phyloP scores from a whole-genome alignment of 345 rosid genomes.

The Camelina neglecta region DNA sequence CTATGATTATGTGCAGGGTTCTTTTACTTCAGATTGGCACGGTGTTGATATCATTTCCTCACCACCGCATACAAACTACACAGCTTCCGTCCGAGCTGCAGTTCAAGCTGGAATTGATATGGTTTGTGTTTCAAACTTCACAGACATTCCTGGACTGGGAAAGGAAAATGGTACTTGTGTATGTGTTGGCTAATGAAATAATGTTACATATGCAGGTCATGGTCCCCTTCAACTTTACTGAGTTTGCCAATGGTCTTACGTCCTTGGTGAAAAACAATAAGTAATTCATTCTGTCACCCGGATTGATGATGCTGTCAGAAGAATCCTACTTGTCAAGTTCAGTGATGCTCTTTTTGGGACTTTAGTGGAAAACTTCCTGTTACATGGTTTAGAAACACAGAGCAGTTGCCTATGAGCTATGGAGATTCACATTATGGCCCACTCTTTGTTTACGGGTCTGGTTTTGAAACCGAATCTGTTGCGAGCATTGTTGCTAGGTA shows the following conservation, averaged over 20 bases:
- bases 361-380: slow-evolving; percentile 84
- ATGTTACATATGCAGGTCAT: slow-evolving; percentile 60
- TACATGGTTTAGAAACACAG: slow-evolving; percentile 86
- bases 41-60: no score
- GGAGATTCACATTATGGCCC: slow-evolving; percentile 84
- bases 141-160: slow-evolving; percentile 10
- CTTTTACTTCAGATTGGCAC: no score
- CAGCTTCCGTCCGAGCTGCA: slow-evolving; percentile 77
- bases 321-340: slow-evolving; percentile 85
- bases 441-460: slow-evolving; percentile 76
- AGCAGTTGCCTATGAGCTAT: slow-evolving; percentile 90
- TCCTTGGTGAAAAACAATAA: slow-evolving; percentile 60
- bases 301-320: slow-evolving; percentile 85
- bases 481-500: slow-evolving; percentile 66
- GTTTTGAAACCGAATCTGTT: slow-evolving; percentile 74
- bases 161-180: not conserved
- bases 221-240: slow-evolving; percentile 79
- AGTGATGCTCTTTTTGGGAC: slow-evolving; percentile 90
- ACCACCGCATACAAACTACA: slow-evolving; percentile 37
- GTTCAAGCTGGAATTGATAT: slow-evolving; percentile 93
- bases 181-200: not conserved
- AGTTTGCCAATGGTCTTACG: slow-evolving; percentile 71
- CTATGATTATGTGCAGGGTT: no score
- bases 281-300: slow-evolving; percentile 67
- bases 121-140: slow-evolving; percentile 52